Conservation (phyloP, 352 stramenopile genomes). For the Globisporangium mamillatum region DNA sequence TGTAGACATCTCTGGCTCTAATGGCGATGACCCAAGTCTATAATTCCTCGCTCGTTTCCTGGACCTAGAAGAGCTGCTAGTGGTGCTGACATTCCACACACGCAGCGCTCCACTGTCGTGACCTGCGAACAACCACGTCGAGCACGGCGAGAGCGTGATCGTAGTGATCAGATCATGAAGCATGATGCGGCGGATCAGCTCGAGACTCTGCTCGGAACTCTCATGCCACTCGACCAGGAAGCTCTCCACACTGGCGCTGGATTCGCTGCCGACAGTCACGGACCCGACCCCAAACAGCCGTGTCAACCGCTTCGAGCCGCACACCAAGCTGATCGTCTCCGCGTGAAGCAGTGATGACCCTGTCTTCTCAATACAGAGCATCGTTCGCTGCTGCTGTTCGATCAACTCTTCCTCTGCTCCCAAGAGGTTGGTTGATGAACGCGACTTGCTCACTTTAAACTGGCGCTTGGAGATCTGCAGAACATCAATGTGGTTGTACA, state of each 20-base stretch:
- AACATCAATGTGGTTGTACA: constrained; percentile 47
- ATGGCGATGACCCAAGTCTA: constrained; percentile 9
- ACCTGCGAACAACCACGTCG: constrained; percentile 56
- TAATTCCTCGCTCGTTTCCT: constrained; percentile 1
- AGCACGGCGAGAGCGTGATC: constrained; percentile 33
- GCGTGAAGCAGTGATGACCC: constrained; percentile 31
- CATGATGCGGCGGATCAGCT: constrained; percentile 27
- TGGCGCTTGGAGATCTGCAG: constrained; percentile 46
- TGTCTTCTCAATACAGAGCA: constrained; percentile 57
- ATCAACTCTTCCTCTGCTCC: not conserved
- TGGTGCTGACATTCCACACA: constrained; percentile 44
- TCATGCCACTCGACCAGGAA: constrained; percentile 36
- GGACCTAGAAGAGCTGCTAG: not conserved
- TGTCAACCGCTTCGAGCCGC: constrained; percentile 21
- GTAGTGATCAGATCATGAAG: constrained; percentile 32
- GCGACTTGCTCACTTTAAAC: constrained; percentile 15
- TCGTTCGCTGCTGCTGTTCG: constrained; percentile 17
- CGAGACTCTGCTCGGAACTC: constrained; percentile 16
- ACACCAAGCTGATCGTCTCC: constrained; percentile 36
- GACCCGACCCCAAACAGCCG: constrained; percentile 39
- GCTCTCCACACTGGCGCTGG: constrained; percentile 10
- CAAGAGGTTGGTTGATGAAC: not conserved
- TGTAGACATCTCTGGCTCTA: constrained; percentile 4
- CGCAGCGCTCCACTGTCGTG: constrained; percentile 37
- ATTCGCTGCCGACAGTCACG: constrained; percentile 1